Conservation (phyloP, 1,284 basidiomycete species). For the Ustilago loliicola region DNA sequence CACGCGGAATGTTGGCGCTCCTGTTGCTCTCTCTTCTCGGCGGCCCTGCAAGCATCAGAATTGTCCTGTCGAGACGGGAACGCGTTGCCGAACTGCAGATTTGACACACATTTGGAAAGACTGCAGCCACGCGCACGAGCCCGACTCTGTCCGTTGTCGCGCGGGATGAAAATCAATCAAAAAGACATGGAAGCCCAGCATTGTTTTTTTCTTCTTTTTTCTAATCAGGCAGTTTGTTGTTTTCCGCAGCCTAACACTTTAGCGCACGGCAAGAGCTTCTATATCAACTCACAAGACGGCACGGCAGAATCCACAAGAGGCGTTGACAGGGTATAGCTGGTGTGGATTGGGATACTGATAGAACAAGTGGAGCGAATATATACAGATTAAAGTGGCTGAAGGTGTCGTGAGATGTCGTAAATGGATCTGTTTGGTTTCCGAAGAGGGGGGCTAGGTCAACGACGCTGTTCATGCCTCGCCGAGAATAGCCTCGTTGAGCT, state of each 20-base stretch:
- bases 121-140: slow-evolving; percentile 11
- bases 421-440: neutral
- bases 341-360: neutral
- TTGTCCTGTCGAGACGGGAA: neutral
- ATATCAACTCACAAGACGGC: neutral
- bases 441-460: neutral
- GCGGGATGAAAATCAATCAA: slow-evolving; percentile 1
- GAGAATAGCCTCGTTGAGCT: slow-evolving; percentile 95
- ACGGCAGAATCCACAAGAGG: neutral
- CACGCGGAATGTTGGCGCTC: slow-evolving; percentile 1
- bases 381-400: slow-evolving; percentile 11
- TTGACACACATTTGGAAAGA: neutral
- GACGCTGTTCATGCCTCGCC: slow-evolving; percentile 53
- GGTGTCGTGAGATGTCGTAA: neutral
- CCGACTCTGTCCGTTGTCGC: slow-evolving; percentile 11
- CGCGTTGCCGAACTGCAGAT: slow-evolving; percentile 2
- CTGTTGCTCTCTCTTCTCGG: neutral
- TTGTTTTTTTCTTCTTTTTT: neutral
- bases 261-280: neutral
- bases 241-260: slow-evolving; percentile 9
- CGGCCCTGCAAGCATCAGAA: neutral
- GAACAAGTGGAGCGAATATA: neutral
- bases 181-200: slow-evolving; percentile 16
- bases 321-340: slow-evolving; percentile 9
- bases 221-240: neutral